Conservation (phyloP, 176 grass and related monocot genomes). For the Tillandsia fasciculata region DNA sequence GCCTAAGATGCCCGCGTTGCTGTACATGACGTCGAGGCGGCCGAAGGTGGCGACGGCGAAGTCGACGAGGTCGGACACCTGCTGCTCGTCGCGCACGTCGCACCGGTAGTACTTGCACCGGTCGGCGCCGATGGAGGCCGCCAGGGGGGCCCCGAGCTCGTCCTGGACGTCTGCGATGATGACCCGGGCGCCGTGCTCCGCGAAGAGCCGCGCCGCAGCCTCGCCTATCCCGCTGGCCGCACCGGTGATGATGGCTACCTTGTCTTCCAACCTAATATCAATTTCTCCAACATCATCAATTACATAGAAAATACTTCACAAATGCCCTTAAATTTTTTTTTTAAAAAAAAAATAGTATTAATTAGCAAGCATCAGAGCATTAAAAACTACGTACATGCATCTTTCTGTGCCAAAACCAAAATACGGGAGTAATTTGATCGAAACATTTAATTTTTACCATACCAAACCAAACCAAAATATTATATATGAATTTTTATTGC, state of each 20-base stretch:
- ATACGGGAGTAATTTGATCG: too few relatives aligned
- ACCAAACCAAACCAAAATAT: too few relatives aligned
- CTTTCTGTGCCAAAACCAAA: too few relatives aligned
- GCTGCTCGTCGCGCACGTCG: conserved; percentile 62
- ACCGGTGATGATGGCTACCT: conserved; percentile 72
- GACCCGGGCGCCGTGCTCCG: conserved; percentile 52
- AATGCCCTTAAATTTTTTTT: too few relatives aligned
- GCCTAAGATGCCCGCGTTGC: conserved; percentile 66
- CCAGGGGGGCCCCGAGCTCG: conserved; percentile 34
- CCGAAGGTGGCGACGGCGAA: conserved; percentile 37
- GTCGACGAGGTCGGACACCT: conserved; percentile 48
- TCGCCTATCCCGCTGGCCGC: conserved; percentile 77
- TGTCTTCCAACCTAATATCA: conserved; percentile 52
- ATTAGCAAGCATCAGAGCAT: too few relatives aligned
- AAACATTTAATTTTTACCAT: too few relatives aligned
- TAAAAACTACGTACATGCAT: too few relatives aligned
- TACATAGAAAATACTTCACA: too few relatives aligned
- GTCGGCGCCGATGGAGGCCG: conserved; percentile 30
- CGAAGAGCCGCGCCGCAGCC: conserved; percentile 59
- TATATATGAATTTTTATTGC: too few relatives aligned
- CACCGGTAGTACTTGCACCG: conserved; percentile 50
- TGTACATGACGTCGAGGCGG: conserved; percentile 67
- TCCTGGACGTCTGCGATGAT: conserved; percentile 78
- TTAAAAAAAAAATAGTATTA: too few relatives aligned
- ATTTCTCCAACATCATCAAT: too few relatives aligned